Evolutionary conservation across 805 yeast species (phyloP).

Genomic region (Schwanniomyces sp.): DNA sequence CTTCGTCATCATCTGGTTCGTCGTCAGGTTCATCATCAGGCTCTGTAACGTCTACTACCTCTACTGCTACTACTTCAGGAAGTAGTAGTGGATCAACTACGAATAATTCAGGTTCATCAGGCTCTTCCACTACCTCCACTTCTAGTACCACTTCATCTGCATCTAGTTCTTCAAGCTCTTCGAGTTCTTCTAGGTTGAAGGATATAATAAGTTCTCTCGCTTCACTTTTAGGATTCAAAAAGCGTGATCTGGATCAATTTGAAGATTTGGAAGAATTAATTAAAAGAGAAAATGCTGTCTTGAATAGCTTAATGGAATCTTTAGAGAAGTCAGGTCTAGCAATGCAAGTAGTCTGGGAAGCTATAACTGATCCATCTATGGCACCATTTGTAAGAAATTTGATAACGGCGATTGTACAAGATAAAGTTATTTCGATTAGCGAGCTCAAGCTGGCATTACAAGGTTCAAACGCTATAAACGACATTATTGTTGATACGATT

Average conservation of each 20-base stretch:
- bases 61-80: background rate
- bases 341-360: constrained; percentile 21
- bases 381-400: constrained; percentile 24
- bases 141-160: constrained; percentile 4
- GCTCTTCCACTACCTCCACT: constrained; percentile 6
- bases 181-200: background rate
- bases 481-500: constrained; percentile 14
- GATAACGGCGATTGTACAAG: constrained; percentile 17
- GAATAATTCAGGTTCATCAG: background rate
- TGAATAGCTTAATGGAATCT: constrained; percentile 24
- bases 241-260: constrained; percentile 4
- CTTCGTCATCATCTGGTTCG: constrained; percentile 10
- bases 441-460: constrained; percentile 14
- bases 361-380: constrained; percentile 19
- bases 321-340: constrained; percentile 29
- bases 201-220: background rate
- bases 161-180: constrained; percentile 2
- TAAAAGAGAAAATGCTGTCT: constrained; percentile 17
- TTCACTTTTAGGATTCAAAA: constrained; percentile 7
- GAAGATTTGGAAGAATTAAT: constrained; percentile 4
- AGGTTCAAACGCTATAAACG: constrained; percentile 13
- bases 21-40: constrained; percentile 4
- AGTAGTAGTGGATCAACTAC: background rate
- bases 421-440: constrained; percentile 17
- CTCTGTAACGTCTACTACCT: constrained; percentile 2